These are phyloP conservation scores for Tetracladium marchalianum DNA, from an alignment of 495 filamentous ascomycete species.

Conservation along the genomic window DNA sequence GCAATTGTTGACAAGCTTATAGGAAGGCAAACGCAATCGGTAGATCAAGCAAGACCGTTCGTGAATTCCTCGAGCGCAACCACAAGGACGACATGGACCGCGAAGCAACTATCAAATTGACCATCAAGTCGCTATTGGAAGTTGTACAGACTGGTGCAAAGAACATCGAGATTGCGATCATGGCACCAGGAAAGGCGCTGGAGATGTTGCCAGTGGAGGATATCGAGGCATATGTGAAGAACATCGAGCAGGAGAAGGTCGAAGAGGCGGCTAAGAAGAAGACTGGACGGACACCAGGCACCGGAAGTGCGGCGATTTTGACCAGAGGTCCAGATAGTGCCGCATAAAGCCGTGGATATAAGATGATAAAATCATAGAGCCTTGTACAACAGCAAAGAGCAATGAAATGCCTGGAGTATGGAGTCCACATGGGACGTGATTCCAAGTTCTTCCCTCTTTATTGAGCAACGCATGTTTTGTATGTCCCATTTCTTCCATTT, in stretches of 20 bases:
- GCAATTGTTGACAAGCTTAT: slow-evolving; percentile 9
- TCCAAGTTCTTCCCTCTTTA: neutral
- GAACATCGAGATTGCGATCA: slow-evolving; percentile 98
- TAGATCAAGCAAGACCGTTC: slow-evolving; percentile 94
- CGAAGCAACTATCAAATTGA: slow-evolving; percentile 91
- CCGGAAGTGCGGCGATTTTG: slow-evolving; percentile 68
- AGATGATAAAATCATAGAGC: slow-evolving; percentile 8
- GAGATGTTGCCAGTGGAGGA: slow-evolving; percentile 95
- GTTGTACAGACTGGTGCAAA: slow-evolving; percentile 98
- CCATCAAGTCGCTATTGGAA: slow-evolving; percentile 94
- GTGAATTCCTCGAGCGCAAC: slow-evolving; percentile 95
- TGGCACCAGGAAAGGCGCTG: slow-evolving; percentile 84
- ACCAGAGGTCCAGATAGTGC: slow-evolving; percentile 38
- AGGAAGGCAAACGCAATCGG: slow-evolving; percentile 99
- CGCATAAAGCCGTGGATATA: neutral
- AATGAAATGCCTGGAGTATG: slow-evolving; percentile 6
- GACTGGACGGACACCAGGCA: slow-evolving; percentile 65
- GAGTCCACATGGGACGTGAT: neutral
- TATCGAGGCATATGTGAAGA: slow-evolving; percentile 94
- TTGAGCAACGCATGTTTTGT: neutral
- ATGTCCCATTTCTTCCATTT: neutral
- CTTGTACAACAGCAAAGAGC: slow-evolving; percentile 21
- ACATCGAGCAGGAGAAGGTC: slow-evolving; percentile 97
- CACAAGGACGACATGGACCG: slow-evolving; percentile 96
- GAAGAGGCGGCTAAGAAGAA: slow-evolving; percentile 98